Evolutionary conservation across 2,329 filamentous ascomycete species (phyloP).

Genomic region (Annulohypoxylon truncatum): DNA sequence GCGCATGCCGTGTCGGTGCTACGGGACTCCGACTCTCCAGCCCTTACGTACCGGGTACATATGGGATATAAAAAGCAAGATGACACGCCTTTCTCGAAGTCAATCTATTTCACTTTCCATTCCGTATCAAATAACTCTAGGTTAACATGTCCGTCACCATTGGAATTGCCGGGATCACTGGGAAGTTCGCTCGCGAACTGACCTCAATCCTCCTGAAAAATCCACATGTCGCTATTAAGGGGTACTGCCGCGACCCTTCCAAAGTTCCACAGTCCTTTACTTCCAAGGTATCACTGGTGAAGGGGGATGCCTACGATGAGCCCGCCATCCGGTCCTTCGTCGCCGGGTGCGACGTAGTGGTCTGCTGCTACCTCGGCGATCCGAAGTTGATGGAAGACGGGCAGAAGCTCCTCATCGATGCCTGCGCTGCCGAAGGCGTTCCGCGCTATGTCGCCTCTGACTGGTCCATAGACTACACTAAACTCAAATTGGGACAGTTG

Average conservation of each 20-base stretch:
- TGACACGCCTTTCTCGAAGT: not conserved
- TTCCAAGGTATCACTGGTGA: slow-evolving; percentile 13
- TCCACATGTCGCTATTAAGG: slow-evolving; percentile 24
- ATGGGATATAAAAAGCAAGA: slow-evolving; percentile 5
- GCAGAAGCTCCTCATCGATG: slow-evolving; percentile 56
- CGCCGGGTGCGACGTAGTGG: slow-evolving; percentile 50
- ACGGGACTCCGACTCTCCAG: slow-evolving; percentile 16
- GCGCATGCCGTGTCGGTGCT: slow-evolving; percentile 10
- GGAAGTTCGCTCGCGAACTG: slow-evolving; percentile 37
- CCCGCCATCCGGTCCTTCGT: slow-evolving; percentile 45
- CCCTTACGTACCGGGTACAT: not conserved
- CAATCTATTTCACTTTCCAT: not conserved
- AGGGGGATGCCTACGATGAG: slow-evolving; percentile 30
- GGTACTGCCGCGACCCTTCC: slow-evolving; percentile 30
- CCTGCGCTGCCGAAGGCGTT: slow-evolving; percentile 51
- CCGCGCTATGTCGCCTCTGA: slow-evolving; percentile 56
- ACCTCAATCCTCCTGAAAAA: slow-evolving; percentile 23
- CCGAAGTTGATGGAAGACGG: slow-evolving; percentile 55
- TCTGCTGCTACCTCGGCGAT: slow-evolving; percentile 56
- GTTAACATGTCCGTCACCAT: slow-evolving; percentile 34
- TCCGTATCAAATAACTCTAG: not conserved
- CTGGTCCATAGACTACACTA: slow-evolving; percentile 55
- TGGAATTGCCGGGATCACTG: slow-evolving; percentile 39
- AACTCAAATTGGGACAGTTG: slow-evolving; percentile 52
- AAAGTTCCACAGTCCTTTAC: slow-evolving; percentile 23